Conservation (phyloP, 768 basidiomycete genomes). For the Serpula lacrymans region DNA sequence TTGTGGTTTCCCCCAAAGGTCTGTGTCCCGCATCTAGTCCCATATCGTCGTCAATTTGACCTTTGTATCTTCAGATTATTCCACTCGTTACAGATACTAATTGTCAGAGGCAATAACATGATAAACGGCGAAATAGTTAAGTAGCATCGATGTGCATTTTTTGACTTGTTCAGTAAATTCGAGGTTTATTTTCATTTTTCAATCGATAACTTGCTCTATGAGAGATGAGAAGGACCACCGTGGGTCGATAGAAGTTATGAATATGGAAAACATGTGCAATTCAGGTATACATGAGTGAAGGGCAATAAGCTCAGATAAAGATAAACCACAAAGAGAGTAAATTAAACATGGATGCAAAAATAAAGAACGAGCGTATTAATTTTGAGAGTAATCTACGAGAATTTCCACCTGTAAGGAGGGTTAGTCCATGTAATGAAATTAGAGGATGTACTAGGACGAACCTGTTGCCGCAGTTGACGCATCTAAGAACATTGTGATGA, state of each 20-base stretch:
- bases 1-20: constrained; percentile 97
- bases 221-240: too few species aligned
- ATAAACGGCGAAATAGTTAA: too few species aligned
- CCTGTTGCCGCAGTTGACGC: constrained; percentile 66
- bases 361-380: constrained; percentile 3
- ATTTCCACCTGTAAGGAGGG: constrained; percentile 50
- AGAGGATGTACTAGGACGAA: constrained; percentile 16
- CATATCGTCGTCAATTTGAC: constrained; percentile 5
- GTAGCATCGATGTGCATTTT: too few species aligned
- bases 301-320: constrained; percentile 1
- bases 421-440: background rate
- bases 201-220: too few species aligned
- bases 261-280: too few species aligned
- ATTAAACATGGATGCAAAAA: constrained; percentile 7
- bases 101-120: too few species aligned
- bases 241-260: too few species aligned
- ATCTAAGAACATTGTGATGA: constrained; percentile 33
- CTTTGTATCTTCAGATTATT: constrained; percentile 54
- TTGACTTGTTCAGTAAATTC: too few species aligned
- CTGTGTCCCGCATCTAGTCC: constrained; percentile 12
- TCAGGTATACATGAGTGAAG: constrained; percentile 21
- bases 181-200: too few species aligned
- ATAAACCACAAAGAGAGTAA: constrained; percentile 3
- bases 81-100: constrained; percentile 77
- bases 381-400: constrained; percentile 39